Base-by-base conservation (phyloP, 495 filamentous ascomycete species). In the Rusavskia elegans region DNA sequence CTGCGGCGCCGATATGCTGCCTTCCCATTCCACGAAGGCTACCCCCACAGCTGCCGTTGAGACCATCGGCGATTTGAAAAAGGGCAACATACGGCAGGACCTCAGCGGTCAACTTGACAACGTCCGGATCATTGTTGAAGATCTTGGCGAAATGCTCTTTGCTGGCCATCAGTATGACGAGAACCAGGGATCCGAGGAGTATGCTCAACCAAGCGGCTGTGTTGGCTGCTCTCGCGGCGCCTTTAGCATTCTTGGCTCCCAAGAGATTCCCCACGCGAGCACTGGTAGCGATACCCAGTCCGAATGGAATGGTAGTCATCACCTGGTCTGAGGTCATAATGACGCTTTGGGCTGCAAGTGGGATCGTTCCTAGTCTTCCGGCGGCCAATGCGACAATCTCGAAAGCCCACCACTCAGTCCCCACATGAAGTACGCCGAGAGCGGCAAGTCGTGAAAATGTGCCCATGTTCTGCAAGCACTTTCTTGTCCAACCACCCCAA, bases 321-420 rank as follows among this genome's bases (percentile, higher is more conserved):
- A 95, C 80, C 61, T 93, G 87, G 63, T 95, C 89, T 0, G 86
- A 83, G 0, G 89, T 95, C 88, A 95, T 94, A 64, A 95, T 90
- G 37, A 96, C 88, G 54, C 80, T 85, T 62, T 96, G 89, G 0
- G 89, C 82, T 11, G 89, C 89, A 0, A 95, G 73, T 0, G 89
- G 73, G 38, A 92, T 81, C 0, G 84, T 92, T 9, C 89, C 89
- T 0, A 96, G 73, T 9, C 80, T 74, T 10, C 89, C 89, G 4
- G 89, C 89, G 2, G 82, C 88, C 0, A 96, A 71, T 1, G 89
- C 87, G n/a, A 95, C 88, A 52, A 96, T 94, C 66, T 94, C 89
- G 57, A 93, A 94, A 0, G 89, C 89, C 88, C 89, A 94, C 89
- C 89, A 94, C 66, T 95, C 88, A 0, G 86, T 93, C 8, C 89